Evolutionary conservation across 169 alveolate species (phyloP).

Genomic region (Theileria annulata): DNA sequence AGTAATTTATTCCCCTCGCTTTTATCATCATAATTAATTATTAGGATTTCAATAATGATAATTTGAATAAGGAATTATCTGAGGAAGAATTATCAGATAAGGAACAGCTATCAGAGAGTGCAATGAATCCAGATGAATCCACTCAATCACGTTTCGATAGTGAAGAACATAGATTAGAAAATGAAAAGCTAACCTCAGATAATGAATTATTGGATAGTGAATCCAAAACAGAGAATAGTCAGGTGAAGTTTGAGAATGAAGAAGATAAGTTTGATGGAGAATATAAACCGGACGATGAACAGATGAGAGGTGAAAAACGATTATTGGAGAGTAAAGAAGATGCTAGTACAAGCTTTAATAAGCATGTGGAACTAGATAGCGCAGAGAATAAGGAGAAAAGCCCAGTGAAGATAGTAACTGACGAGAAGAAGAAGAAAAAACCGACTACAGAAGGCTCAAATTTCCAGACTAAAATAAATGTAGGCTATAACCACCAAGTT

Average conservation of each 20-base stretch:
- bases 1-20: background rate
- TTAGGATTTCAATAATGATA: background rate
- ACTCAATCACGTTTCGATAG: background rate
- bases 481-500: conserved; percentile 82
- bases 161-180: background rate
- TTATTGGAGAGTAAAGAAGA: background rate
- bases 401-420: conserved; percentile 3
- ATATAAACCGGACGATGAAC: background rate
- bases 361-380: background rate
- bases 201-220: background rate
- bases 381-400: conserved; percentile 3
- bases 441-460: conserved; percentile 80
- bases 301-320: background rate
- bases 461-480: conserved; percentile 74
- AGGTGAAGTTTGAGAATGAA: background rate
- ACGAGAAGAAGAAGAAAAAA: conserved; percentile 71
- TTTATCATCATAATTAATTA: background rate
- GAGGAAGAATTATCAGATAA: background rate
- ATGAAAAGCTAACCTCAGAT: background rate
- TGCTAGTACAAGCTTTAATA: background rate
- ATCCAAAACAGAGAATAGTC: background rate
- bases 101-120: background rate
- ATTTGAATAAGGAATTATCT: background rate
- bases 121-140: background rate
- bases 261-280: background rate